Evolutionary conservation across 306 rosid genomes (phyloP).

Genomic region (Carpinus viminea): DNA sequence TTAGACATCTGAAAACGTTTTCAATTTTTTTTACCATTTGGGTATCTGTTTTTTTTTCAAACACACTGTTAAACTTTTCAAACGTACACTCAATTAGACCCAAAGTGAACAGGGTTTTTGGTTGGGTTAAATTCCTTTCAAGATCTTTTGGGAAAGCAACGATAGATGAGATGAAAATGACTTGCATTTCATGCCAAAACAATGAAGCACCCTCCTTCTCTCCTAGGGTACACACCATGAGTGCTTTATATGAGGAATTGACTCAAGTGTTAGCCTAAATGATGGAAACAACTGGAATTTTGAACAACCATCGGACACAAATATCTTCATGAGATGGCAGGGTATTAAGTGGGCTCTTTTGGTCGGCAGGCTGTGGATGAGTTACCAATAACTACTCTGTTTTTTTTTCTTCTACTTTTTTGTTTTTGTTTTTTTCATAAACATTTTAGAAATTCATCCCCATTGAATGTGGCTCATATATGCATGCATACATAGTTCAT

Average conservation of each 20-base stretch:
- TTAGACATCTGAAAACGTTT: too few relatives aligned
- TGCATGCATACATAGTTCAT: too few relatives aligned
- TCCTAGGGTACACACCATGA: neutral
- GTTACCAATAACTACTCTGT: neutral
- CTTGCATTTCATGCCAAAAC: neutral
- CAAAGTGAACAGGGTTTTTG: too few relatives aligned
- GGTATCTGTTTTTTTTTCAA: too few relatives aligned
- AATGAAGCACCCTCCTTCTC: neutral
- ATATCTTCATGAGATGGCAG: neutral
- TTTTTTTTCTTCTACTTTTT: neutral
- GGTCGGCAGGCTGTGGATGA: constrained; percentile 16
- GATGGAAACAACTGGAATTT: constrained; percentile 26
- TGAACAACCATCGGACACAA: constrained; percentile 10
- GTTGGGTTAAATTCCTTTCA: neutral
- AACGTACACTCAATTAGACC: too few relatives aligned
- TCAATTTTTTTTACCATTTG: too few relatives aligned
- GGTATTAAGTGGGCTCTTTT: constrained; percentile 15
- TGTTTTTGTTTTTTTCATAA: neutral
- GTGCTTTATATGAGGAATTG: neutral
- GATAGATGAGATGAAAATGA: neutral
- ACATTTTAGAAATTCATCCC: too few relatives aligned
- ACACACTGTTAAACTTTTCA: too few relatives aligned
- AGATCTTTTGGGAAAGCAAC: neutral
- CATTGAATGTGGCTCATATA: too few relatives aligned
- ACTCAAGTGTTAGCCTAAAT: neutral